A percentile compares a stretch with the other conserved stretches of the same genome.
Evolutionary conservation across 1,284 basidiomycete genomes (phyloP).

Genomic region (Puccinia coronata): DNA sequence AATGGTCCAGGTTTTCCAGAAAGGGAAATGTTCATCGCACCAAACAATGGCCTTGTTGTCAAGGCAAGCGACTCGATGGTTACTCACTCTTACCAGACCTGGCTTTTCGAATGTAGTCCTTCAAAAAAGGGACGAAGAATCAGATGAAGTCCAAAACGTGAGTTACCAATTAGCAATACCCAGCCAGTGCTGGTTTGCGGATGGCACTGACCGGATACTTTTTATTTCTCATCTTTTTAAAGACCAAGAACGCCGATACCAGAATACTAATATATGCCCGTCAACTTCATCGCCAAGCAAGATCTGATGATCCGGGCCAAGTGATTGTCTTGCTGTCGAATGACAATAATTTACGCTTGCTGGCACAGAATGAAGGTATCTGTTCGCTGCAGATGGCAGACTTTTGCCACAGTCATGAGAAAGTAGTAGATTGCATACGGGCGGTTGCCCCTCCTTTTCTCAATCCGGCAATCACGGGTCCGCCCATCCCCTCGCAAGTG

Average conservation of each 20-base stretch:
- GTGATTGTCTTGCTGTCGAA: conserved; percentile 29
- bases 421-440: not conserved
- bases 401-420: conserved; percentile 9
- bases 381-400: conserved; percentile 19
- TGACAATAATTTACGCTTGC: conserved; percentile 32
- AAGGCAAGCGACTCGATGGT: conserved; percentile 33
- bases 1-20: conserved; percentile 22
- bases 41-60: conserved; percentile 16
- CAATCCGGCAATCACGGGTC: not conserved
- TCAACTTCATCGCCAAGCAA: conserved; percentile 10
- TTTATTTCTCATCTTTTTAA: not conserved
- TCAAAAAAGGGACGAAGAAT: conserved; percentile 22
- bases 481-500: not conserved
- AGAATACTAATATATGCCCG: conserved; percentile 27
- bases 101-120: not conserved
- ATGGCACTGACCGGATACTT: conserved; percentile 1
- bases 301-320: not conserved
- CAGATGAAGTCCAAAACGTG: not conserved
- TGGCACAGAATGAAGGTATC: conserved; percentile 38
- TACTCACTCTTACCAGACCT: not conserved
- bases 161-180: not conserved
- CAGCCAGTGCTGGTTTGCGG: not conserved
- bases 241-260: conserved; percentile 18
- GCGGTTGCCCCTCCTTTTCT: not conserved
- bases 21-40: not conserved